phyloP scores from a whole-genome alignment of 805 yeast species.

The Yamadazyma insecticola region DNA sequence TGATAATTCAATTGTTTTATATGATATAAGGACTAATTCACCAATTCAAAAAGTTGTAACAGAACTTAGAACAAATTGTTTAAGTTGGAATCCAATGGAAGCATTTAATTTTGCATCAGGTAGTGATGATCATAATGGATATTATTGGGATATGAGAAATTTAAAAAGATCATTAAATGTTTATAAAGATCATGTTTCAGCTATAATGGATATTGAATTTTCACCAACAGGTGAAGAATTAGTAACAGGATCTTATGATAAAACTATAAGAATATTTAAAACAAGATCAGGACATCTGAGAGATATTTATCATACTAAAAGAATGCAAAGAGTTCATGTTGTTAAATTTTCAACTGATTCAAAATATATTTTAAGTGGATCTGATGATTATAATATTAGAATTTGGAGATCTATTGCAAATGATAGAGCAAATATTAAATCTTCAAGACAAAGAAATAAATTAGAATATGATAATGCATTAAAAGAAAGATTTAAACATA shows the following conservation, averaged over 20 bases:
- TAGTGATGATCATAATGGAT: conserved; percentile 90
- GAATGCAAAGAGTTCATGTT: conserved; percentile 93
- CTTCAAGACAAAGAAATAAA: conserved; percentile 73
- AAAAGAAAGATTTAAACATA: conserved; percentile 86
- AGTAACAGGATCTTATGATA: conserved; percentile 93
- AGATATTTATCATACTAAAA: conserved; percentile 92
- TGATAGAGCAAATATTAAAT: conserved; percentile 77
- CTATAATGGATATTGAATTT: conserved; percentile 91
- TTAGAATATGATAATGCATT: conserved; percentile 88
- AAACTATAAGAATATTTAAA: conserved; percentile 78
- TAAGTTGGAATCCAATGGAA: conserved; percentile 98
- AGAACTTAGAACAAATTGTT: conserved; percentile 73
- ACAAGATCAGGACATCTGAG: conserved; percentile 84
- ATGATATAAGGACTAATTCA: conserved; percentile 84
- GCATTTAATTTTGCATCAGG: conserved; percentile 91
- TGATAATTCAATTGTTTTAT: conserved; percentile 85
- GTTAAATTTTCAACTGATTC: conserved; percentile 86
- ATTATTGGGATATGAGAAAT: conserved; percentile 95
- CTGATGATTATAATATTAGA: conserved; percentile 94
- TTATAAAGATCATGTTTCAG: conserved; percentile 92
- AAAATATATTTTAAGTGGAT: conserved; percentile 80
- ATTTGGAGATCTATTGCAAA: conserved; percentile 88
- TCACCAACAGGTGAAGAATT: conserved; percentile 96
- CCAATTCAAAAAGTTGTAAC: conserved; percentile 91
- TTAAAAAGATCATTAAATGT: conserved; percentile 77